Evolutionary conservation across 1,139 yeast species (phyloP), one percentile per base, ranked within the genome.

Genomic region (Protomyces inundatus): DNA sequence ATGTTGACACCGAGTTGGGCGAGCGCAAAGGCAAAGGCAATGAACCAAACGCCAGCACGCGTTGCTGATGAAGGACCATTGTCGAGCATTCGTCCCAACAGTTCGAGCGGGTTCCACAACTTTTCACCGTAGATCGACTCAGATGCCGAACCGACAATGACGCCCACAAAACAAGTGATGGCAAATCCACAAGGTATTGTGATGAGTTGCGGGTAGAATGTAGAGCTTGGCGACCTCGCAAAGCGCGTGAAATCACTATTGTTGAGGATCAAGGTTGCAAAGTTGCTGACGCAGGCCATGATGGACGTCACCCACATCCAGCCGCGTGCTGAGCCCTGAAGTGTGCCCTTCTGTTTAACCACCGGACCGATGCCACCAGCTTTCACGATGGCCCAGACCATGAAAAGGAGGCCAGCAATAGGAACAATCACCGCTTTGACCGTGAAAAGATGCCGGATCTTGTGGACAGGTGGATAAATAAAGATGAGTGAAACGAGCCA

Each of bases 41-140:
- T 48, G 67, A 83, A 81, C 72, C 83, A 83, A 0, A 81, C 82
- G 37, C 85, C 87, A 16, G 85, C 85, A 68, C 84, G 77, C 61
- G 79, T 79, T 14, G 73, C 67, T 71, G 77, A 67, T 58, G 71
- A 61, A 60, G 69, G 64, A 32, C 45, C 23, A 69, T 69, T 35
- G 76, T 70, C 14, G 77, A 75, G 40, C 73, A 71, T 7, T 76
- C 71, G 12, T 72, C 74, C 37, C 66, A 74, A 73, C 67, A 76
- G 68, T 63, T 73, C 72, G 2, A 77, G 69, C 10, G 79, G 79
- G 58, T 73, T 71, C 77, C 78, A 76, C 39, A 72, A 69, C 74
- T 66, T 71, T 4, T 70, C 69, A 16, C 76, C 77, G 61, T 74
- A 77, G 14, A 77, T 71, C 23, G 71, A 70, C 55, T 71, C 68